A percentile compares a stretch with the other conserved stretches of the same genome.
phyloP scores from a whole-genome alignment of 768 basidiomycete species.

The Amanita rubescens region DNA sequence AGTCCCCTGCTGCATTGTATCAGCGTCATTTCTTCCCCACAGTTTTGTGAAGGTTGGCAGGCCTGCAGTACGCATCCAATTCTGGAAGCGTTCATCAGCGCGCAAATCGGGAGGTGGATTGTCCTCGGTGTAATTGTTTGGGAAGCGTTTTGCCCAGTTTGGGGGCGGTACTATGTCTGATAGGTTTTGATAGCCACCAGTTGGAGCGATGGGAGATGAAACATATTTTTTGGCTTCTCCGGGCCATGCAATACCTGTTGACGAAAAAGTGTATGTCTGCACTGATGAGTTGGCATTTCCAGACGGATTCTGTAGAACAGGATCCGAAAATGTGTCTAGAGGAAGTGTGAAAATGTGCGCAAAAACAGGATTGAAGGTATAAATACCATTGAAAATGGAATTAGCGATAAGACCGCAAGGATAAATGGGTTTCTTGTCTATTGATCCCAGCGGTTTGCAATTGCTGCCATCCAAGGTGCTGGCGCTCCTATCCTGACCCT shows the following conservation, averaged over 20 bases:
- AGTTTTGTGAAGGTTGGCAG: constrained; percentile 95
- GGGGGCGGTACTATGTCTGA: constrained; percentile 82
- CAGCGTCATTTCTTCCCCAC: constrained; percentile 83
- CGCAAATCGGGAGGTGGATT: constrained; percentile 68
- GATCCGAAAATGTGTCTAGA: constrained; percentile 73
- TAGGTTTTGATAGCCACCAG: constrained; percentile 46
- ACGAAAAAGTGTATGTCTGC: constrained; percentile 65
- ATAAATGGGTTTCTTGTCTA: constrained; percentile 58
- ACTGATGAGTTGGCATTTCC: constrained; percentile 32
- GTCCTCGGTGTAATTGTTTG: constrained; percentile 53
- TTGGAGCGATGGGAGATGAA: constrained; percentile 34
- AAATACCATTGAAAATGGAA: constrained; percentile 87
- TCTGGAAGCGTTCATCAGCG: constrained; percentile 89
- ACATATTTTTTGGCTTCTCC: constrained; percentile 91
- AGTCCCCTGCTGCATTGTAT: constrained; percentile 59
- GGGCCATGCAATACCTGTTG: constrained; percentile 88
- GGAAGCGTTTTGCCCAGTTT: constrained; percentile 76
- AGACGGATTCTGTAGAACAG: constrained; percentile 49
- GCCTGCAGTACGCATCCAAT: constrained; percentile 99
- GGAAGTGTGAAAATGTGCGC: constrained; percentile 3
- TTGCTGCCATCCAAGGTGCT: constrained; percentile 56
- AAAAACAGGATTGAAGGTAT: not conserved
- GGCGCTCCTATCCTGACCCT: constrained; percentile 53
- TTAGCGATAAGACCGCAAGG: constrained; percentile 98
- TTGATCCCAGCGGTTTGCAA: constrained; percentile 80